Evolutionary conservation across 2,329 filamentous ascomycete genomes (phyloP), one percentile per base, ranked within the genome.

Genomic region (Fusarium pilosicola): DNA sequence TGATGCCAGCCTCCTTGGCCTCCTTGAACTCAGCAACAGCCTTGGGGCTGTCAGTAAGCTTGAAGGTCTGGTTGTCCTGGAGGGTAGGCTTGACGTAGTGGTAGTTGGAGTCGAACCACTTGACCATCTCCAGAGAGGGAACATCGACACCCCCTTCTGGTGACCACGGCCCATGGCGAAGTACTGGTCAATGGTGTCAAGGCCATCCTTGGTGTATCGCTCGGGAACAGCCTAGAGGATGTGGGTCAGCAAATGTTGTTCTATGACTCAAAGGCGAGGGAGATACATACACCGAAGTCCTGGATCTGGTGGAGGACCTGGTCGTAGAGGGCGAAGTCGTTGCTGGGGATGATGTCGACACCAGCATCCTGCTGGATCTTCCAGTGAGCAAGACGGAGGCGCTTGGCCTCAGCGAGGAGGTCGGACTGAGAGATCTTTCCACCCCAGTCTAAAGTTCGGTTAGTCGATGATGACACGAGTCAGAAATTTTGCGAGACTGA

Each of bases 101-200:
- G 92, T 99, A 99, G 93, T 99, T 99, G 77, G 95, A 97, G 90
- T 99, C 96, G 84, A 99, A 99, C 96, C 96, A 99, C 90, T 99
- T 99, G 81, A 99, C 96, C 96, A 99, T 99, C 90, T 99, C 96
- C 86, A 97, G 88, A 82, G 89, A 90, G 79, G 96, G 94, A 77
- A 98, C 96, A 85, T 99, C 96, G 79, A 98, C 89, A 85, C 94
- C 91, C 82, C 91, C 91, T 94, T 97, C 88, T 99, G 96, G 88
- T 97, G 95, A 83, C 96, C 96, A 92, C 96, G 94, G 82, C 96
- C 96, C 94, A 99, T 97, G 86, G 96, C 96, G 83, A 99, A 99
- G 92, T 98, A 98, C 88, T 97, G 92, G 87, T 99, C 96, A 84
- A 99, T 88, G 76, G 90, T 86, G 85, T 96, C 88, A 77, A 99